Percentiles rank a stretch among this genome's conserved stretches.
Conservation (phyloP, 164 flowering plant genomes). For the Kingdonia uniflora region DNA sequence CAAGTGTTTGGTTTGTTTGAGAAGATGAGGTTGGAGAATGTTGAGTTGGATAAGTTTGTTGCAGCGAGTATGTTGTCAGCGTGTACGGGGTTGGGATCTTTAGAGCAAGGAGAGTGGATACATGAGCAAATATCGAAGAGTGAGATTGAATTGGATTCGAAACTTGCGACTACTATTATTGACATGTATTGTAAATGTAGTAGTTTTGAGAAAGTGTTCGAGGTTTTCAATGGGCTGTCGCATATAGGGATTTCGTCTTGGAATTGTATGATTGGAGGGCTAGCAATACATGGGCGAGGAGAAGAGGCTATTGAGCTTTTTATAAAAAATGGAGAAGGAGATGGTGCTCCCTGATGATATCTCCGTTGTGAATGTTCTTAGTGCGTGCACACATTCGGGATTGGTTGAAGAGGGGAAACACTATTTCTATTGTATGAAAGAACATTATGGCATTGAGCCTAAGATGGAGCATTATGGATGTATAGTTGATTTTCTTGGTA, state of each 20-base stretch:
- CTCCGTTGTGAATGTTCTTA: conserved; percentile 23
- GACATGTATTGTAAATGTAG: conserved; percentile 74
- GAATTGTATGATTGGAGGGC: conserved; percentile 45
- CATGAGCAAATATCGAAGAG: conserved; percentile 25
- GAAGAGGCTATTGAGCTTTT: conserved; percentile 9
- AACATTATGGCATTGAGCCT: conserved; percentile 33
- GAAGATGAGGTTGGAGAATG: conserved; percentile 30
- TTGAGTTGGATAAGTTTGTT: conserved; percentile 36
- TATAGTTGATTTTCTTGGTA: conserved; percentile 51
- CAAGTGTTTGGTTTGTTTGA: conserved; percentile 45
- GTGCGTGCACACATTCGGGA: conserved; percentile 60
- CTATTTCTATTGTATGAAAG: conserved; percentile 34
- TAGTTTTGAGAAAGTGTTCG: conserved; percentile 39
- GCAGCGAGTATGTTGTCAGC: conserved; percentile 58
- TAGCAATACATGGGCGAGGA: conserved; percentile 13
- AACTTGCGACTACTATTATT: conserved; percentile 9
- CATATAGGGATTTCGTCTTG: conserved; percentile 42
- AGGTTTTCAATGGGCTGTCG: conserved; percentile 26
- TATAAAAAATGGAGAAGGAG: conserved; percentile 9
- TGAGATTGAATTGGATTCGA: conserved; percentile 33
- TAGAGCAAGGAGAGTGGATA: conserved; percentile 49
- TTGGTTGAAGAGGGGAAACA: conserved; percentile 41
- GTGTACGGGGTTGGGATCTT: conserved; percentile 49
- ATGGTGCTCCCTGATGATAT: conserved; percentile 9
- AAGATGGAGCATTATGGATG: conserved; percentile 49